Conservation (phyloP, 805 yeast genomes). For the Sungouiella thailandica region DNA sequence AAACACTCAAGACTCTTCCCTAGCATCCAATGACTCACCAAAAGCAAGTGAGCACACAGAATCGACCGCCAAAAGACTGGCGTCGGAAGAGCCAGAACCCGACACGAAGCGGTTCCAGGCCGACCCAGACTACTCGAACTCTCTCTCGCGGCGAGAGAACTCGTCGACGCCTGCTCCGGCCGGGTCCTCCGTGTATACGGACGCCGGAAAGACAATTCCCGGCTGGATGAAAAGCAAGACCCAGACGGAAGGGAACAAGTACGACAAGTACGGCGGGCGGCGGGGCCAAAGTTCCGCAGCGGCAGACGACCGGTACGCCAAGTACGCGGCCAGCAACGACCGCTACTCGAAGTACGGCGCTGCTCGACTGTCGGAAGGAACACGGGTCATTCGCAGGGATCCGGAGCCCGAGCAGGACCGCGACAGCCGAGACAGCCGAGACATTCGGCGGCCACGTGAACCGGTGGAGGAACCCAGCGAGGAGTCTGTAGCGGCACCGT, state of each 20-base stretch:
- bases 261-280: constrained; percentile 34
- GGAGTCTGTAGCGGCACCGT: constrained; percentile 11
- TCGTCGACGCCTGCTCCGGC: constrained; percentile 2
- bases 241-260: constrained; percentile 22
- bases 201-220: constrained; percentile 23
- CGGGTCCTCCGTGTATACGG: constrained; percentile 23
- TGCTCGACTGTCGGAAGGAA: constrained; percentile 2
- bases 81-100: background rate
- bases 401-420: constrained; percentile 4
- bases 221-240: constrained; percentile 35
- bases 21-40: no score
- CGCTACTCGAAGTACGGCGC: constrained; percentile 16
- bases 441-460: background rate
- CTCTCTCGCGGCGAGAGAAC: constrained; percentile 10
- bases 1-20: no score
- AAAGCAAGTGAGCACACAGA: no score
- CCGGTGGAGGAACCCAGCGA: constrained; percentile 5
- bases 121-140: constrained; percentile 8
- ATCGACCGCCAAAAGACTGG: constrained; percentile 1
- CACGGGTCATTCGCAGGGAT: constrained; percentile 12
- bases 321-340: constrained; percentile 8
- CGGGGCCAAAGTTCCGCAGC: background rate
- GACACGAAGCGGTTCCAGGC: background rate
- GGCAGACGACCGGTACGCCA: constrained; percentile 9
- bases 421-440: background rate